phyloP scores from a whole-genome alignment of 225 moss, liverwort and hornwort species.

The Bryoerythrophyllum caledonicum region DNA sequence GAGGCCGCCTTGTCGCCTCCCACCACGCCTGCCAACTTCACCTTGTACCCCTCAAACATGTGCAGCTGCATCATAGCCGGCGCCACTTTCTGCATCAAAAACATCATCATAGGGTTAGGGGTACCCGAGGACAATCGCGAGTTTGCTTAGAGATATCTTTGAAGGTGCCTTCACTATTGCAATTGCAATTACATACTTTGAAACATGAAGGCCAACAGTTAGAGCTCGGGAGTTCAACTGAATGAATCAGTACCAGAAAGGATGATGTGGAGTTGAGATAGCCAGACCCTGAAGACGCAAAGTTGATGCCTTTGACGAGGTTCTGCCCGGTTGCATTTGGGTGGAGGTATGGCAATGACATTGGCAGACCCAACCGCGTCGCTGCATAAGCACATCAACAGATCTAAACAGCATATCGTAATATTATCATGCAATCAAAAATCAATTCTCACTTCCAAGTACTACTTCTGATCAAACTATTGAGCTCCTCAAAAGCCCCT shows the following conservation, averaged over 20 bases:
- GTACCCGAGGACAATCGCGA: too few species aligned
- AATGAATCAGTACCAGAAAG: constrained; percentile 21
- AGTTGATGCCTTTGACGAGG: constrained; percentile 43
- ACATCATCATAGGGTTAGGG: not conserved
- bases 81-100: constrained; percentile 32
- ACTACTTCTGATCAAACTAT: not conserved
- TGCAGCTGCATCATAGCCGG: constrained; percentile 29
- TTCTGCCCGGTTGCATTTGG: constrained; percentile 48
- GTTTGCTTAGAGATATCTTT: too few species aligned
- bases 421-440: not conserved
- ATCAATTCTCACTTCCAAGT: not conserved
- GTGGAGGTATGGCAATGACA: constrained; percentile 49
- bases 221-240: not conserved
- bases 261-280: constrained; percentile 27
- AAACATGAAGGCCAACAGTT: not conserved
- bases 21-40: constrained; percentile 22
- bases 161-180: too few species aligned
- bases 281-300: constrained; percentile 47
- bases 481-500: not conserved
- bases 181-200: too few species aligned
- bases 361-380: constrained; percentile 40
- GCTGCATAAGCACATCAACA: constrained; percentile 22
- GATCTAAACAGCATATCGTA: not conserved
- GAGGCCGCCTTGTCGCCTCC: constrained; percentile 21
- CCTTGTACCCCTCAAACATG: constrained; percentile 40